These are phyloP conservation scores for Moricandia arvensis DNA, from an alignment of 345 rosid genomes.

Conservation along the genomic window DNA sequence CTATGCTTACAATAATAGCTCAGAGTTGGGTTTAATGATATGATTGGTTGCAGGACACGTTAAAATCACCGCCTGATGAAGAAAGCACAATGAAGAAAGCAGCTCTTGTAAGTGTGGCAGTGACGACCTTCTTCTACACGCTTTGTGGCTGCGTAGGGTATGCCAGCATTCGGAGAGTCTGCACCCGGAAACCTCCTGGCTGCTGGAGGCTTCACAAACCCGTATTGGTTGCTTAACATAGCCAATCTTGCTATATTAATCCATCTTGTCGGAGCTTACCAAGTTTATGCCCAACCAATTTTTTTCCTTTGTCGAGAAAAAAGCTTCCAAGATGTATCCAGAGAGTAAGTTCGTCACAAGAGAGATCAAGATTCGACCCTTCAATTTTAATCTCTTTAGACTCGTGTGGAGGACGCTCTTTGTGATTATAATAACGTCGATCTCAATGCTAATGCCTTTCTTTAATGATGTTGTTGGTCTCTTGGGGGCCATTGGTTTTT, in stretches of 20 bases:
- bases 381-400: constrained; percentile 67
- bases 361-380: constrained; percentile 53
- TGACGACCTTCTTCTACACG: constrained; percentile 88
- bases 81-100: constrained; percentile 84
- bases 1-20: not conserved
- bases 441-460: constrained; percentile 88
- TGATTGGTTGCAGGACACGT: constrained; percentile 36
- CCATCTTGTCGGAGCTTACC: constrained; percentile 90
- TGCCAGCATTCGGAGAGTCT: constrained; percentile 82
- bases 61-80: constrained; percentile 59
- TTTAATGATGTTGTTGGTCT: constrained; percentile 80
- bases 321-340: constrained; percentile 47
- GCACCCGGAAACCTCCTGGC: constrained; percentile 82
- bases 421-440: constrained; percentile 63
- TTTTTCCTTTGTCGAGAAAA: constrained; percentile 78
- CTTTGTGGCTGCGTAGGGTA: constrained; percentile 87
- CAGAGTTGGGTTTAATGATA: not conserved
- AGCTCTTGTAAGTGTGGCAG: constrained; percentile 56
- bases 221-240: constrained; percentile 87
- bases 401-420: constrained; percentile 82
- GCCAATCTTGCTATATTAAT: constrained; percentile 78
- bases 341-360: constrained; percentile 56
- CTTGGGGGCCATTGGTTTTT: constrained; percentile 86
- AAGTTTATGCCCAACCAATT: constrained; percentile 87
- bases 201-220: constrained; percentile 68